Base-by-base conservation (phyloP, 768 basidiomycete genomes). In the Termitomyces sp. region DNA sequence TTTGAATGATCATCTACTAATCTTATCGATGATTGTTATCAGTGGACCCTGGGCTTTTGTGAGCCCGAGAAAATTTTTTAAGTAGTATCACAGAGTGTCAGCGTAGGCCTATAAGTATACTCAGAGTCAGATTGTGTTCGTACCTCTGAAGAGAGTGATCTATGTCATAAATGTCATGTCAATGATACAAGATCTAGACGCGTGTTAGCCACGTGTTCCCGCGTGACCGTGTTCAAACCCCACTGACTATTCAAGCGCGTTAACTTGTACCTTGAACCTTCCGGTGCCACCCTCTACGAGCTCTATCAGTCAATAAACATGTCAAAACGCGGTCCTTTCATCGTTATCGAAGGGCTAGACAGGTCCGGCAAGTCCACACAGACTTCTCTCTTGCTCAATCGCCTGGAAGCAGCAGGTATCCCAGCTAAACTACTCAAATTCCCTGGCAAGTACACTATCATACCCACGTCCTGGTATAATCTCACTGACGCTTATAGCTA, bases 311-410 rank as follows among this genome's bases (percentile, higher is more conserved):
- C 6, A 9, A 6, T 4, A 4, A 50, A 50, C 32, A 71, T 71
- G 70, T 20, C 65, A 11, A 71, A 60, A 67, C 81, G 90, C 16
- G 92, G 92, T 0, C 82, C 90, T 7, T 95, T 98, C 75, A 90
- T 98, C 70, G 95, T 94, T 40, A 81, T 98, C 55, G 96, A 98
- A 74, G 97, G 96, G 15, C 85, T 98, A n/a, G 96, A 98, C 72
- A 81, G 91, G 63, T 94, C 92, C 0, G 97, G 97, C 16, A 98
- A 98, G 73, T 91, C 90, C 36, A 99, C 95, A 0, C 96, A 98
- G 70, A 87, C 88, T 0, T 75, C 81, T 0, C 74, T 78, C 18
- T 84, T 97, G 35, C 78, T 83, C 44, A 71, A 80, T 0, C 80
- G 79, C 49, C 77, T 96, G 49, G 74, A 83, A 56, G 65, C 68